These are phyloP conservation scores for Camellia oleifera DNA, from an alignment of 179 eudicot genomes.

Conservation along the genomic window DNA sequence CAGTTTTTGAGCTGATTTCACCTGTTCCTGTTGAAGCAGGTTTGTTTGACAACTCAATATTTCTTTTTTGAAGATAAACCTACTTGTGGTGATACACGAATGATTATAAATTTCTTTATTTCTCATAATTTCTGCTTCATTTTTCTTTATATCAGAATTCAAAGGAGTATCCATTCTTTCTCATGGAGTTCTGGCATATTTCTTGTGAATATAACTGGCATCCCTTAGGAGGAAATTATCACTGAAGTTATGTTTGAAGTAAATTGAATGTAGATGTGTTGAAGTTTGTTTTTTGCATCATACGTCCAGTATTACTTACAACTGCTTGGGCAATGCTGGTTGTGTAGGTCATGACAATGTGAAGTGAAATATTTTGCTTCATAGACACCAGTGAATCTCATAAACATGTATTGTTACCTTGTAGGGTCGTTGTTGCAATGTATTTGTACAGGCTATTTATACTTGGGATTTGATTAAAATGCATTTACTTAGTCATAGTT, in stretches of 20 bases:
- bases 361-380: too few species aligned
- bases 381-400: not conserved
- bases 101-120: not conserved
- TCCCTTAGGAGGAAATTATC: not conserved
- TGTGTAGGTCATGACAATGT: not conserved
- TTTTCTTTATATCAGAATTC: not conserved
- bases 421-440: too few species aligned
- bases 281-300: too few species aligned
- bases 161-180: not conserved
- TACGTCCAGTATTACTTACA: not conserved
- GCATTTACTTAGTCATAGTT: too few species aligned
- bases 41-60: constrained; percentile 25
- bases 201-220: not conserved
- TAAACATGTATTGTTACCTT: not conserved
- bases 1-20: constrained; percentile 73
- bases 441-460: too few species aligned
- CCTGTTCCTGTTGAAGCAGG: constrained; percentile 88
- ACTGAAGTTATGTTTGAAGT: not conserved
- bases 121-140: not conserved
- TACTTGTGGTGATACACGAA: not conserved
- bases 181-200: not conserved
- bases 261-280: too few species aligned
- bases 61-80: not conserved
- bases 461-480: too few species aligned
- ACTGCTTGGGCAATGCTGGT: not conserved